Conservation (phyloP, 371 early-diverging fungal genomes). For the Mucor piriformis region DNA sequence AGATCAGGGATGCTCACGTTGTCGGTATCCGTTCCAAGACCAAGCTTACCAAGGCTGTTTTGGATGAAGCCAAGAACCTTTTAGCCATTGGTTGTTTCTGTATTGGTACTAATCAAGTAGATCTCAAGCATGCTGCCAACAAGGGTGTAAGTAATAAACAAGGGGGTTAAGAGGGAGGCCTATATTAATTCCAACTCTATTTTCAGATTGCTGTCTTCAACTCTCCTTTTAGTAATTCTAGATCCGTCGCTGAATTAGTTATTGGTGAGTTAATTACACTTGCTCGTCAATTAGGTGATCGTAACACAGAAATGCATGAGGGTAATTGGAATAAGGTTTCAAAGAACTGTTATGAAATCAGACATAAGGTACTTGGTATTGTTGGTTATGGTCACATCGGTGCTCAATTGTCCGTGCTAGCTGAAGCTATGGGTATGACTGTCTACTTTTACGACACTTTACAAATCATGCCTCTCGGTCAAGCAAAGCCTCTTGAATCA, state of each 20-base stretch:
- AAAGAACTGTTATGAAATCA: constrained; percentile 85
- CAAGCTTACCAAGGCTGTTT: constrained; percentile 83
- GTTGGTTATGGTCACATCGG: constrained; percentile 99
- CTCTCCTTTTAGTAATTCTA: constrained; percentile 93
- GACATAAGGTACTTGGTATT: constrained; percentile 93
- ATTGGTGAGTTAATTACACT: constrained; percentile 90
- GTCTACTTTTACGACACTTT: constrained; percentile 88
- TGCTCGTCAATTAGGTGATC: constrained; percentile 91
- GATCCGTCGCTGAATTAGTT: constrained; percentile 90
- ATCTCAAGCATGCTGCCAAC: constrained; percentile 82
- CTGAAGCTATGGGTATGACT: constrained; percentile 94
- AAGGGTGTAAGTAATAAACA: constrained; percentile 72
- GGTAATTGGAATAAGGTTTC: constrained; percentile 94
- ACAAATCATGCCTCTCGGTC: constrained; percentile 94
- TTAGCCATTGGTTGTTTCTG: constrained; percentile 97
- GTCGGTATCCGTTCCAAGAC: constrained; percentile 96
- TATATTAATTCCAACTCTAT: background rate
- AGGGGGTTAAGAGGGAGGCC: background rate
- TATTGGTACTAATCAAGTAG: constrained; percentile 97
- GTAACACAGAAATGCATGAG: constrained; percentile 88
- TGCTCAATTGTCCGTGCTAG: constrained; percentile 93
- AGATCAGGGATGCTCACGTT: constrained; percentile 91
- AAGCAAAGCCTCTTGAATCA: constrained; percentile 59
- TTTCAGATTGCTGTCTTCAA: constrained; percentile 91
- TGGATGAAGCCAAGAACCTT: constrained; percentile 87